Evolutionary conservation across 257 asterid species (phyloP).

Genomic region (Salvia splendens): DNA sequence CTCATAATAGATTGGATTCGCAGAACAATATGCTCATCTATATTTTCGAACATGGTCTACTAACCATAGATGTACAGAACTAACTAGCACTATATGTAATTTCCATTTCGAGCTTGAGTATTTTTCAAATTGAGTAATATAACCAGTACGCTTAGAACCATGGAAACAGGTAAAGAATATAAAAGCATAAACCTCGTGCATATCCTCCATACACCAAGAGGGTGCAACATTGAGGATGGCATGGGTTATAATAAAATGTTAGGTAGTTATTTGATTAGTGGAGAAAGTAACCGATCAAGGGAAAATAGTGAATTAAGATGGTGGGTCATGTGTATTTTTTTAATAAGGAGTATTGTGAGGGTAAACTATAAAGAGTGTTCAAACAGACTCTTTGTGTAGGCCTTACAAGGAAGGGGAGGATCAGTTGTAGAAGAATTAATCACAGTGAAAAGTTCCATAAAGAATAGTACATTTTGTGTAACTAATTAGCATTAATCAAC

Average conservation of each 20-base stretch:
- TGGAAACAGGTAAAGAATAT: not conserved
- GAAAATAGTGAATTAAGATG: too few species aligned
- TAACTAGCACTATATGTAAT: not conserved
- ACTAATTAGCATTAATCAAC: not conserved
- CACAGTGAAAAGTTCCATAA: not conserved
- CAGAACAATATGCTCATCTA: not conserved
- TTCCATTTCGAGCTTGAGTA: conserved; percentile 9
- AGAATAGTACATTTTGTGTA: not conserved
- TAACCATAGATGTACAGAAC: conserved; percentile 7
- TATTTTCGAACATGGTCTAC: not conserved
- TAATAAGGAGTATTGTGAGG: too few species aligned
- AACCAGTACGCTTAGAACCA: not conserved
- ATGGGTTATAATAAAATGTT: too few species aligned
- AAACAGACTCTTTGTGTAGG: too few species aligned
- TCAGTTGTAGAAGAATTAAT: not conserved
- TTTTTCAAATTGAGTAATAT: not conserved
- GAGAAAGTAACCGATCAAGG: too few species aligned
- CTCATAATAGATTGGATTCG: not conserved
- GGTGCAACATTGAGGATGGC: too few species aligned
- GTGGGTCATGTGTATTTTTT: too few species aligned
- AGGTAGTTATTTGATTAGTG: too few species aligned
- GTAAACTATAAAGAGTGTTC: too few species aligned
- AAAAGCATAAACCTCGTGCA: not conserved
- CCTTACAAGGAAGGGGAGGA: too few species aligned
- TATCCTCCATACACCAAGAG: too few species aligned